Evolutionary conservation across 345 rosid genomes (phyloP).

Genomic region (Hevea brasiliensis): DNA sequence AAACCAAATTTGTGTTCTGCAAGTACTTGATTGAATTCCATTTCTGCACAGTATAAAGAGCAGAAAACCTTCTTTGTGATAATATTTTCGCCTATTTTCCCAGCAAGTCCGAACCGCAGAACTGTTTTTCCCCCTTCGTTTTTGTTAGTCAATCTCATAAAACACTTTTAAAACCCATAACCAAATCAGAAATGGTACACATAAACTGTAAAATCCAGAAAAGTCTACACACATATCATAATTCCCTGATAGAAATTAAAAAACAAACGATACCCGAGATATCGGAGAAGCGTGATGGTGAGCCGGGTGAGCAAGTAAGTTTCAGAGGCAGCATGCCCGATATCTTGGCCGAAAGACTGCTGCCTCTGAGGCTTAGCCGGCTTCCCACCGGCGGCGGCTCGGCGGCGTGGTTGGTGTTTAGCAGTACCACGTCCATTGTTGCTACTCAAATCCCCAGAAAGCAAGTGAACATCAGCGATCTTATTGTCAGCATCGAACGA

Average conservation of each 20-base stretch:
- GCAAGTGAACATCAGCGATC: neutral
- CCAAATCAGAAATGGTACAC: too few species aligned
- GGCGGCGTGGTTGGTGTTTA: slow-evolving; percentile 22
- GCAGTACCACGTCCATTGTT: neutral
- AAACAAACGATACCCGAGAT: slow-evolving; percentile 27
- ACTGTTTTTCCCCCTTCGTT: neutral
- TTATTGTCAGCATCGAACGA: neutral
- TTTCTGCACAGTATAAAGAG: neutral
- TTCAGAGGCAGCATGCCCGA: slow-evolving; percentile 35
- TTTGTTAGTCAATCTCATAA: too few species aligned
- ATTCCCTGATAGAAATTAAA: neutral
- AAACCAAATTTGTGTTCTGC: neutral
- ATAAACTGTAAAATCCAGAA: neutral
- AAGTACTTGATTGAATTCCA: neutral
- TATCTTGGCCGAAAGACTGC: slow-evolving; percentile 25
- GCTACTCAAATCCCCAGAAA: neutral
- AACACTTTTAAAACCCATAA: too few species aligned
- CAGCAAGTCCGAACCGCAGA: neutral
- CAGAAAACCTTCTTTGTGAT: neutral
- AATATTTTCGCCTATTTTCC: neutral
- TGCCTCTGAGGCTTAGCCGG: slow-evolving; percentile 14
- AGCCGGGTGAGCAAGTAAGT: slow-evolving; percentile 32
- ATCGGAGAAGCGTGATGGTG: slow-evolving; percentile 31
- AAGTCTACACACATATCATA: neutral
- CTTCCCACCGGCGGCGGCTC: slow-evolving; percentile 7